phyloP scores from a whole-genome alignment of 805 yeast species.

The Zygosaccharomyces siamensis region DNA sequence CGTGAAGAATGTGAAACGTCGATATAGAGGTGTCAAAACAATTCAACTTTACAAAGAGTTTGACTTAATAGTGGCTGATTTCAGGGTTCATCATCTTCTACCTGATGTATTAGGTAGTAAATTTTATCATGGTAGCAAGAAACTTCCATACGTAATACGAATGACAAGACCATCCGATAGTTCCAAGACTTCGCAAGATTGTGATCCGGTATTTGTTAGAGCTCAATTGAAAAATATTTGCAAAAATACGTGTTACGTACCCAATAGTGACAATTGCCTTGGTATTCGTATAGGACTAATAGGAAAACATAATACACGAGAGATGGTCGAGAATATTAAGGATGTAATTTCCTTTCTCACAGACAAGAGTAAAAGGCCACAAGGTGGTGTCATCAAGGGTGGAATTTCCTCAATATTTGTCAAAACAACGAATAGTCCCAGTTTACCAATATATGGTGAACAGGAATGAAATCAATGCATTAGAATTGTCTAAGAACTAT shows the following conservation, averaged over 20 bases:
- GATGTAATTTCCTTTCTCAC: conserved; percentile 45
- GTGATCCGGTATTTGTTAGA: conserved; percentile 61
- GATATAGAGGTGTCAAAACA: conserved; percentile 42
- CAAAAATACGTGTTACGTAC: conserved; percentile 57
- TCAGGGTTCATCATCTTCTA: conserved; percentile 56
- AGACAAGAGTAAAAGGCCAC: conserved; percentile 43
- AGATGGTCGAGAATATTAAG: conserved; percentile 26
- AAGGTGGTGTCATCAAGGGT: conserved; percentile 52
- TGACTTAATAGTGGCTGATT: conserved; percentile 66
- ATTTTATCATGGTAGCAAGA: conserved; percentile 60
- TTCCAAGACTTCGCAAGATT: conserved; percentile 50
- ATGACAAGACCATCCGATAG: conserved; percentile 40
- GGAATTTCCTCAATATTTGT: conserved; percentile 50
- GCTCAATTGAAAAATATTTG: conserved; percentile 62
- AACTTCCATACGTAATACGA: conserved; percentile 63
- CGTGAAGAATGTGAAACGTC: conserved; percentile 49
- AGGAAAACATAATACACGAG: conserved; percentile 21
- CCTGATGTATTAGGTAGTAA: conserved; percentile 54
- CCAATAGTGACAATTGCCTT: conserved; percentile 57
- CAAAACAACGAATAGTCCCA: conserved; percentile 61
- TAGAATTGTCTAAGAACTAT: not conserved
- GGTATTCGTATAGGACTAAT: conserved; percentile 53
- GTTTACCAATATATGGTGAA: conserved; percentile 49
- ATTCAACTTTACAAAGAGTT: conserved; percentile 52
- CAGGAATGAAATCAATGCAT: not conserved